Conservation (phyloP, 306 rosid species). For the Albizia julibrissin region DNA sequence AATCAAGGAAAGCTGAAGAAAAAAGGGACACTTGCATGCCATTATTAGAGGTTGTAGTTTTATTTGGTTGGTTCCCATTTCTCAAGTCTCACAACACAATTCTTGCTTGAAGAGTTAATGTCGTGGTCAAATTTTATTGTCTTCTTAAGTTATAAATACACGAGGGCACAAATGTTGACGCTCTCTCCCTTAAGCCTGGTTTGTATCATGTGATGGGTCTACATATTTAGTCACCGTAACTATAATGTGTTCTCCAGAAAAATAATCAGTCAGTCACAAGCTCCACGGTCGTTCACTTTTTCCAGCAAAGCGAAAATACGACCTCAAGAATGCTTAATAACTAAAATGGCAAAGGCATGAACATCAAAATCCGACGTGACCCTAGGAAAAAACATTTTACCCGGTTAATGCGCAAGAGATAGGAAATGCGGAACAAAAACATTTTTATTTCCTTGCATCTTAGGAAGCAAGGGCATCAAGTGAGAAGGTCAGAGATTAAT, state of each 20-base stretch:
- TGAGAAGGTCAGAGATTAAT: not conserved
- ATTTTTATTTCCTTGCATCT: not conserved
- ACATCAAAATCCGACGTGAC: not conserved
- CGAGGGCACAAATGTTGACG: not conserved
- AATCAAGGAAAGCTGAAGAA: slow-evolving; percentile 6
- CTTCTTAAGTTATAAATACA: not conserved
- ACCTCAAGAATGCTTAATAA: not conserved
- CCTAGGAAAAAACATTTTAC: not conserved
- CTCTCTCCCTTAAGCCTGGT: not conserved
- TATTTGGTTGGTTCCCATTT: not conserved
- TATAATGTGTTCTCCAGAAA: not conserved
- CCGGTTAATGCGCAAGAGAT: not conserved
- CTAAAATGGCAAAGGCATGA: not conserved
- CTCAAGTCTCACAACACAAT: not conserved
- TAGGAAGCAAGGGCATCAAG: not conserved
- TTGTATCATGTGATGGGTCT: not conserved
- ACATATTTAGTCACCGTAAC: not conserved
- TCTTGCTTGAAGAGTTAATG: not conserved
- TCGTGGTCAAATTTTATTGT: not conserved
- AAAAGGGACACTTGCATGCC: not conserved
- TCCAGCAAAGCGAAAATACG: not conserved
- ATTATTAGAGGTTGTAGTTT: not conserved
- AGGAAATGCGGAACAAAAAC: not conserved
- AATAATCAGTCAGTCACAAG: not conserved
- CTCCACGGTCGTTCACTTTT: not conserved